Percentiles rank a stretch among this genome's conserved stretches.
These are phyloP conservation scores for Venturia pyrina DNA, from an alignment of 2,329 filamentous ascomycete genomes.

Conservation along the genomic window DNA sequence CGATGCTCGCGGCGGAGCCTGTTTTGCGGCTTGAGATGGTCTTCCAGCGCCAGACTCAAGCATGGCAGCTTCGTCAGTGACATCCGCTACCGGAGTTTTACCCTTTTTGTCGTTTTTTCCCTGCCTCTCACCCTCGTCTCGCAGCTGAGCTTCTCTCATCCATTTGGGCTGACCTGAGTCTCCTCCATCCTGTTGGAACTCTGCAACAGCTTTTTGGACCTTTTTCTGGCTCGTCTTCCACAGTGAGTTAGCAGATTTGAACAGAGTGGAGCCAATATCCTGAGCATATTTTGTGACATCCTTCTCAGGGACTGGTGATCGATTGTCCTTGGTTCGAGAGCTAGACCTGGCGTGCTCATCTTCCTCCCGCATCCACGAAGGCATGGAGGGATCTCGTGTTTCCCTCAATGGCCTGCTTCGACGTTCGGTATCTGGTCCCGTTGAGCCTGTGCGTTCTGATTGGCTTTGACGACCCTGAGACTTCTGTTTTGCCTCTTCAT, in stretches of 20 bases:
- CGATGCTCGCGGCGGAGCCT: conserved; percentile 18
- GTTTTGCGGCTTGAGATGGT: conserved; percentile 33
- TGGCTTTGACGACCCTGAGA: conserved; percentile 27
- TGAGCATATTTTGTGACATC: conserved; percentile 75
- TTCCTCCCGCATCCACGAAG: conserved; percentile 55
- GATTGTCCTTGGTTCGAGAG: conserved; percentile 40
- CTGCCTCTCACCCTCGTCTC: conserved; percentile 16
- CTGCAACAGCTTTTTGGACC: conserved; percentile 81
- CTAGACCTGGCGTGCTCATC: conserved; percentile 40
- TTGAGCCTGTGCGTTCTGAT: background rate
- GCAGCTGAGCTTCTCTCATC: conserved; percentile 66
- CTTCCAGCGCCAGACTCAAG: conserved; percentile 57
- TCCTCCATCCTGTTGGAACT: conserved; percentile 57
- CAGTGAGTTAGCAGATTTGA: conserved; percentile 88
- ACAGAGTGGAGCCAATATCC: conserved; percentile 69
- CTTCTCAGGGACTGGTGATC: conserved; percentile 51
- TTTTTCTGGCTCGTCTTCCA: conserved; percentile 95
- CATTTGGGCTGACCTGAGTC: conserved; percentile 83
- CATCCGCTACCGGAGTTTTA: conserved; percentile 19
- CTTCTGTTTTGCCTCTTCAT: conserved; percentile 70
- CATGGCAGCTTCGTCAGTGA: conserved; percentile 58
- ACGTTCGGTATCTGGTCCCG: background rate
- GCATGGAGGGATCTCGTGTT: conserved; percentile 28
- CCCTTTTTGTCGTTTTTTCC: conserved; percentile 14
- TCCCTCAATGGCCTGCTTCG: conserved; percentile 13